Base-by-base conservation (phyloP, 1,139 yeast species). In the Scheffersomyces quercinus region DNA sequence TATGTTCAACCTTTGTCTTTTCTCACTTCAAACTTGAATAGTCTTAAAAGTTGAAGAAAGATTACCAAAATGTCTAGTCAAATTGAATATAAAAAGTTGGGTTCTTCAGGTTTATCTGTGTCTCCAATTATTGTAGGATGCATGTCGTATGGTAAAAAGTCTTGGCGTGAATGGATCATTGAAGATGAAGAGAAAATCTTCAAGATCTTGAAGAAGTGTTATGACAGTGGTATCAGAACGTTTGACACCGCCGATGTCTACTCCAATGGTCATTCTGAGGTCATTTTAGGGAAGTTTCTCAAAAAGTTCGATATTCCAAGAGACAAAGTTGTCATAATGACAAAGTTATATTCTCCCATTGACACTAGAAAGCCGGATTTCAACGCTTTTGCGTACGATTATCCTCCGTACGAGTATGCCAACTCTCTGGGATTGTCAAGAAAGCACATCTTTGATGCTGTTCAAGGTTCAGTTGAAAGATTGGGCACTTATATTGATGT, bases 101-200 rank as follows among this genome's bases (percentile, higher is more conserved):
- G 83, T 20, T 61, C 66, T 35, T 75, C 82, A 2, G 85, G 85
- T 1, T 68, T 81, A 32, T 67, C 75, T 46, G 65, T 81, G 37
- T 75, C 84, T 28, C 71, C 71, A 45, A 57, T 79, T 40, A 73
- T 81, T 44, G 70, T 80, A n/a, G 85, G 85, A 16, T 78, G 82
- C 53, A 80, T 80, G 84, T 61, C 78, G 3, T 79, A 62, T 51
- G 85, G 85, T 12, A 45, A 55, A 13, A 75, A 72, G 45, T 39
- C 48, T 13, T 77, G 79, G 78, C 68, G 59, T 7, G 72, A 67
- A 16, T 79, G 82, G 83, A 75, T 75, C 5, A 54, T 76, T 13
- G 68, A 64, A 24, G 68, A 66, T 43, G 70, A 51, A 44, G 73
- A 29, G 51, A 59, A 41, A 56, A 69, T 41, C 12, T 48, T 49